Base-by-base conservation (phyloP, 2,329 filamentous ascomycete species). In the Fusarium fujikuroi region DNA sequence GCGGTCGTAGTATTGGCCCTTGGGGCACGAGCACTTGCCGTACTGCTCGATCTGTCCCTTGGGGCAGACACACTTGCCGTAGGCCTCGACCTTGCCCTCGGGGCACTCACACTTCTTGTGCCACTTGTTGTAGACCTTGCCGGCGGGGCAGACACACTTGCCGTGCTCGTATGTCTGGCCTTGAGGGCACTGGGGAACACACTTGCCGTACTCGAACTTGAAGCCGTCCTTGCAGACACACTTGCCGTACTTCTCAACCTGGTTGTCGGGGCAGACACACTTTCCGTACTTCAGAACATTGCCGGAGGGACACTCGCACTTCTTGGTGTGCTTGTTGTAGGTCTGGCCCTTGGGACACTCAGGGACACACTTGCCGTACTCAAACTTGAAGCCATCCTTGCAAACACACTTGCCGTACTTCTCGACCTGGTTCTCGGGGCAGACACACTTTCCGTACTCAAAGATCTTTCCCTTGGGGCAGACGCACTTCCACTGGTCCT, bases 1-100 rank as follows among this genome's bases (percentile, higher is more conserved):
- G 70, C 71, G 70, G 46, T 66, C 59, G 40, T 68, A 68, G 71
- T 73, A 74, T 52, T 71, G 67, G 11, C 69, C 69, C 67, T 71
- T 71, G 57, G 67, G 69, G 32, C 69, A 71, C 36, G 36, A 32
- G 30, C 69, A 71, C 50, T 71, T 71, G 28, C 61, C 67, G 42
- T 71, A 71, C 7, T 43, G 25, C 56, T 66, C 62, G 18, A 36
- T 40, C 8, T 50, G 63, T 9, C 70, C 71, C 44, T 71, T 56
- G 42, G 66, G 62, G 58, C 70, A 73, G 28, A 60, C 59, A 37
- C 70, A 73, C 59, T 71, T 73, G 58, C 52, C 56, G 34, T 56
- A 34, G 43, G 37, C 28, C 42, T 60, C 44, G 15, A 68, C 49
- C 66, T 73, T 73, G 46, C 46, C 70, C 10, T 52, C 28, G 2